Conservation (phyloP, 306 rosid species). For the Coriaria nepalensis region DNA sequence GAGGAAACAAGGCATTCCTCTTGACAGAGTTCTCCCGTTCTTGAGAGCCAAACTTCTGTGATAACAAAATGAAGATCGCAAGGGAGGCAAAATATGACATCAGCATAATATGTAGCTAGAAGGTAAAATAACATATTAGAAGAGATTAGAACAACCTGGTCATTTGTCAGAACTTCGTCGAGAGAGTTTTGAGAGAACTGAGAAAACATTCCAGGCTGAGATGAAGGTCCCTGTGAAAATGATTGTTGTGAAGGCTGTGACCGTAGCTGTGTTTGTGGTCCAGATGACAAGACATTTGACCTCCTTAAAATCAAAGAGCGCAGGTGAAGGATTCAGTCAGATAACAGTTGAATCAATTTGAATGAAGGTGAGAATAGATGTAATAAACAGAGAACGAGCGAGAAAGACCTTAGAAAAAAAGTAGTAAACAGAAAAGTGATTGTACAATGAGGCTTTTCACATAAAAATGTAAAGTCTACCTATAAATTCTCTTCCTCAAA, state of each 20-base stretch:
- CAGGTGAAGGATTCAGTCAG: not conserved
- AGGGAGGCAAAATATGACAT: too few relatives aligned
- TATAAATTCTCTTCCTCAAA: too few relatives aligned
- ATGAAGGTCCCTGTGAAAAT: slow-evolving; percentile 69
- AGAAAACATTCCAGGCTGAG: slow-evolving; percentile 67
- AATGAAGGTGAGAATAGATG: too few relatives aligned
- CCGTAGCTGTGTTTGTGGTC: slow-evolving; percentile 64
- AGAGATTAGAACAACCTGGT: slow-evolving; percentile 36
- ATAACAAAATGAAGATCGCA: slow-evolving; percentile 11
- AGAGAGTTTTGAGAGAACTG: slow-evolving; percentile 79
- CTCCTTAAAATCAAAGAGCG: slow-evolving; percentile 30
- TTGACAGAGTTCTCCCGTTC: slow-evolving; percentile 59
- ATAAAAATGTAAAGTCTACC: too few relatives aligned
- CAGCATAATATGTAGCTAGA: too few relatives aligned
- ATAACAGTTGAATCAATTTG: too few relatives aligned
- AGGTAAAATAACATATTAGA: slow-evolving; percentile 8
- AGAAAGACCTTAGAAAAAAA: too few relatives aligned
- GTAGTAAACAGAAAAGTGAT: too few relatives aligned
- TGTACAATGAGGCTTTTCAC: too few relatives aligned
- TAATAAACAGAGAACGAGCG: too few relatives aligned
- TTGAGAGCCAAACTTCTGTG: slow-evolving; percentile 68
- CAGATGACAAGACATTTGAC: slow-evolving; percentile 30
- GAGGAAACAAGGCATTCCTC: slow-evolving; percentile 43
- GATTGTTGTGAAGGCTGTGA: slow-evolving; percentile 86
- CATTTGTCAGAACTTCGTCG: slow-evolving; percentile 48